Evolutionary conservation across 2,329 filamentous ascomycete species (phyloP).

Genomic region (Hawksworthiomyces lignivorus): DNA sequence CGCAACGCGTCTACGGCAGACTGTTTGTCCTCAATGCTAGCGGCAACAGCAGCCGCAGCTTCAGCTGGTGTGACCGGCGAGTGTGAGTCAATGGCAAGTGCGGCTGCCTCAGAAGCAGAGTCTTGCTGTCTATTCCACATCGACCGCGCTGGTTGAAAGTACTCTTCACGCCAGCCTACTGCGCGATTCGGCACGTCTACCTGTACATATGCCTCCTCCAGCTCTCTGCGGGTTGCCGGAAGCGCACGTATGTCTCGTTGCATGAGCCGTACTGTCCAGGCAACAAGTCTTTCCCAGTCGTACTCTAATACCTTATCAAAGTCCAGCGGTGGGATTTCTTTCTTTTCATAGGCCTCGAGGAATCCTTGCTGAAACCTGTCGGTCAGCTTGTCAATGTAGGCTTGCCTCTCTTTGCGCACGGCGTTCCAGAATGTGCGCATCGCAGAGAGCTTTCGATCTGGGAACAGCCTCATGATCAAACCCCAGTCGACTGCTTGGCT

Average conservation of each 20-base stretch:
- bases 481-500: slow-evolving; percentile 55
- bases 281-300: slow-evolving; percentile 59
- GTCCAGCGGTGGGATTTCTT: slow-evolving; percentile 53
- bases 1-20: background rate
- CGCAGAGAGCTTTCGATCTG: slow-evolving; percentile 40
- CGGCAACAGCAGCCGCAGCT: background rate
- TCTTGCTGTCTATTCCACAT: slow-evolving; percentile 52
- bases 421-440: slow-evolving; percentile 49
- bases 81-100: slow-evolving; percentile 22
- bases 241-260: slow-evolving; percentile 38
- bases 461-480: slow-evolving; percentile 48
- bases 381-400: slow-evolving; percentile 49
- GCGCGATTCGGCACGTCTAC: slow-evolving; percentile 20
- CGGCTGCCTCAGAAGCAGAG: slow-evolving; percentile 39
- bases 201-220: slow-evolving; percentile 35
- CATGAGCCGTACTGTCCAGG: slow-evolving; percentile 55
- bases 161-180: slow-evolving; percentile 48
- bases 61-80: slow-evolving; percentile 1
- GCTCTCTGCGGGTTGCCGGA: slow-evolving; percentile 35
- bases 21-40: too few relatives aligned
- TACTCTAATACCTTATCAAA: slow-evolving; percentile 56
- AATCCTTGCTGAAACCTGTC: slow-evolving; percentile 59
- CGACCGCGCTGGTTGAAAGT: slow-evolving; percentile 44
- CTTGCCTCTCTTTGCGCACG: slow-evolving; percentile 42
- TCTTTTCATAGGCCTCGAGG: slow-evolving; percentile 56